Percentiles rank a stretch among this genome's conserved stretches.
Evolutionary conservation across 2,329 filamentous ascomycete genomes (phyloP).

Genomic region (Aspergillus fumigatus): DNA sequence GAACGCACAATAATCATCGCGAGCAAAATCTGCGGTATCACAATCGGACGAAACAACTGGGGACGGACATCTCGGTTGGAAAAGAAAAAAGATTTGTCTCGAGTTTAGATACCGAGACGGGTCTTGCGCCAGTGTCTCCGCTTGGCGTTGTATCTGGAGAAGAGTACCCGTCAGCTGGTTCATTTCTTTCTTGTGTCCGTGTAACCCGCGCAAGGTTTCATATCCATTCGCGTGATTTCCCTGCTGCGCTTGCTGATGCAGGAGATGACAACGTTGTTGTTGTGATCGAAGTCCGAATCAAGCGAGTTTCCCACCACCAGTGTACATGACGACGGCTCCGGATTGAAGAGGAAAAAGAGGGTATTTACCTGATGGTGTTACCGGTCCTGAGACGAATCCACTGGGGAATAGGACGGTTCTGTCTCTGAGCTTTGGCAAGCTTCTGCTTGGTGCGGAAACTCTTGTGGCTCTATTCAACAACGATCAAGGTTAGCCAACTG

Average conservation of each 20-base stretch:
- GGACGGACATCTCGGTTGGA: slow-evolving; percentile 28
- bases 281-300: neutral
- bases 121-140: slow-evolving; percentile 99
- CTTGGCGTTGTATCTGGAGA: slow-evolving; percentile 96
- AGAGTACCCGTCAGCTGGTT: slow-evolving; percentile 12
- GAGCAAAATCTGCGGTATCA: slow-evolving; percentile 21
- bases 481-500: slow-evolving; percentile 9
- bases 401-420: slow-evolving; percentile 99
- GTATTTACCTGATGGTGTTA: slow-evolving; percentile 97
- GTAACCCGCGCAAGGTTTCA: neutral
- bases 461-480: slow-evolving; percentile 79
- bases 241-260: neutral
- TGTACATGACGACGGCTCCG: neutral
- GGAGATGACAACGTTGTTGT: neutral
- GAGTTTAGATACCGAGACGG: slow-evolving; percentile 89
- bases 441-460: slow-evolving; percentile 99
- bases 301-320: neutral
- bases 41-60: slow-evolving; percentile 25
- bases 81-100: slow-evolving; percentile 40
- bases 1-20: slow-evolving; percentile 11
- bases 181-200: neutral
- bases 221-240: neutral
- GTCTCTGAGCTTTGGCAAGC: slow-evolving; percentile 99
- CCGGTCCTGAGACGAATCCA: slow-evolving; percentile 98
- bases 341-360: slow-evolving; percentile 3